Base-by-base conservation (phyloP, 2,329 filamentous ascomycete genomes). In the Fonsecaea multimorphosa region DNA sequence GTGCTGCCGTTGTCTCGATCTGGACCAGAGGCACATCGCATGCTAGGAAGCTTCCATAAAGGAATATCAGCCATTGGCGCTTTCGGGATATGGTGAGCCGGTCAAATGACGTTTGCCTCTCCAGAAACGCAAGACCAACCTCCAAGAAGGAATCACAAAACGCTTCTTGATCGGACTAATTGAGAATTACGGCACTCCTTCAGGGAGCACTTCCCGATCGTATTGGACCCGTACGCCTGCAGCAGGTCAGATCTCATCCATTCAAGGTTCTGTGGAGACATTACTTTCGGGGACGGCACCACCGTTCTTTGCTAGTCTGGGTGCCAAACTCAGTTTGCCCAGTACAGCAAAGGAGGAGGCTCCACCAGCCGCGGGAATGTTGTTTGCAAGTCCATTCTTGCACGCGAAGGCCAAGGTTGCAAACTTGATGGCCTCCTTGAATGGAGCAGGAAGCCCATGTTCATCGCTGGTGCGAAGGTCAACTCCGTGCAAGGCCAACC, bases 351-450 rank as follows among this genome's bases (percentile, higher is more conserved):
- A 75, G 12, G 62, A 69, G 6, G 61, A 66, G n/a, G 74, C 74
- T 9, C 74, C 74, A 4, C 72, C 68, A 4, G 73, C 72, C 2
- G 72, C 71, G 7, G 73, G 74, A 32, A 75, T 75, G 40, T 75
- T 75, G 65, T 75, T 75, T 9, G 74, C 73, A 6, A 75, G 64
- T 11, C 63, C 46, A 27, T 66, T 46, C 65, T 73, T 74, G 53
- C 59, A 68, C 5, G 73, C 69, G 55, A 73, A 76, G 0, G 70
- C 74, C n/a, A 76, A 66, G 1, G 73, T 75, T 2, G 74, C 72
- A 63, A 76, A 76, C 61, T 75, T 75, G 64, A 74, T 74, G 34
- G 73, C 74, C 61, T 76, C 74, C 59, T 75, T 75, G 67, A 73
- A 76, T 14, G 72, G 64, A 1, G 74, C 70, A 4, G 74, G 73